phyloP scores from a whole-genome alignment of 2,329 filamentous ascomycete genomes.

The Tolypocladium paradoxum region DNA sequence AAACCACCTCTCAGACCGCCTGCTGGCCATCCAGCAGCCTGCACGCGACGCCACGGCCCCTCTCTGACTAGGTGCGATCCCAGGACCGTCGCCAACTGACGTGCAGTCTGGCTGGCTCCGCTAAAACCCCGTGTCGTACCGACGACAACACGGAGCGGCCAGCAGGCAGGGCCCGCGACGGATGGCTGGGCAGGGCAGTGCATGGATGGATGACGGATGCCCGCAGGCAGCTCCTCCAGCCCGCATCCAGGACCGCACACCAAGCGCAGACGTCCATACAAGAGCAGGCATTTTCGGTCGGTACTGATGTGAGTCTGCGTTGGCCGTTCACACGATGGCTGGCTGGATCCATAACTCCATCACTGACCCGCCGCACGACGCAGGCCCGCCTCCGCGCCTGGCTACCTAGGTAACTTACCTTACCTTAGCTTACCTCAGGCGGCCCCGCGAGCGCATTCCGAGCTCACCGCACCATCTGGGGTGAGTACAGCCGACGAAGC shows the following conservation, averaged over 20 bases:
- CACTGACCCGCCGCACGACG: not conserved
- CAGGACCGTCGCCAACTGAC: not conserved
- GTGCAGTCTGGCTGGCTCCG: not conserved
- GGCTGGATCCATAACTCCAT: not conserved
- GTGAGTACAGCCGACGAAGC: not conserved
- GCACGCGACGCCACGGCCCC: not conserved
- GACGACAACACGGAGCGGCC: not conserved
- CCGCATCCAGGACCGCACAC: not conserved
- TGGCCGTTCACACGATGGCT: not conserved
- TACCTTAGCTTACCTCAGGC: not conserved
- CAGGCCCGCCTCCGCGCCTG: not conserved
- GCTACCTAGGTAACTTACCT: not conserved
- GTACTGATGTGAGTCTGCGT: not conserved
- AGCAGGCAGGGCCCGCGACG: not conserved
- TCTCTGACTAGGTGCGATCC: not conserved
- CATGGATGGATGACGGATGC: not conserved
- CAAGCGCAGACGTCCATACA: not conserved
- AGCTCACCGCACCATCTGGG: slow-evolving; percentile 5
- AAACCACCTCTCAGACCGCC: not conserved
- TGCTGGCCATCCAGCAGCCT: not conserved
- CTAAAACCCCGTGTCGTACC: not conserved
- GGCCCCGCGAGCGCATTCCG: slow-evolving; percentile 3
- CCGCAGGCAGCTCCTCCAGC: not conserved
- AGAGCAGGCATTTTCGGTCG: not conserved
- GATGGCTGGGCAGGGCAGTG: not conserved